Percentiles rank a stretch among this genome's conserved stretches.
These are phyloP conservation scores for Triangularia setosa DNA, from an alignment of 2,329 filamentous ascomycete genomes.

Conservation along the genomic window DNA sequence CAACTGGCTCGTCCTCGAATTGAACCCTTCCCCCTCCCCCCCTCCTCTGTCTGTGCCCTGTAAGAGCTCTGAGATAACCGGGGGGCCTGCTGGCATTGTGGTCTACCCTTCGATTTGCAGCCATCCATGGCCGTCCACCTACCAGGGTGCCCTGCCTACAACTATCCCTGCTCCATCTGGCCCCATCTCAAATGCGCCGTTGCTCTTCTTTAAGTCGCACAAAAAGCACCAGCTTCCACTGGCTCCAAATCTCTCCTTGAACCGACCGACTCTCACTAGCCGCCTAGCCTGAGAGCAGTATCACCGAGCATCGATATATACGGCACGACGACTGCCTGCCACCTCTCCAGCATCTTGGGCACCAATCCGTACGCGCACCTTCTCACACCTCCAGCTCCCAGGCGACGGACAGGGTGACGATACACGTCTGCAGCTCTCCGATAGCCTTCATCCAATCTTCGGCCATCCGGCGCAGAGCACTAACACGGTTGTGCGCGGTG, in stretches of 20 bases:
- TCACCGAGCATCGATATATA: slow-evolving; percentile 8
- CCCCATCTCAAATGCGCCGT: slow-evolving; percentile 42
- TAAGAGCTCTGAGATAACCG: slow-evolving; percentile 20
- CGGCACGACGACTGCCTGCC: background rate
- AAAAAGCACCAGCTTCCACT: slow-evolving; percentile 45
- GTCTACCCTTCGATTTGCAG: slow-evolving; percentile 29
- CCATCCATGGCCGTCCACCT: slow-evolving; percentile 25
- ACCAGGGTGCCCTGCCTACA: slow-evolving; percentile 28
- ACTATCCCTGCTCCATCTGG: slow-evolving; percentile 36
- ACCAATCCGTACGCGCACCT: slow-evolving; percentile 12
- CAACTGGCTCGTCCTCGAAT: background rate
- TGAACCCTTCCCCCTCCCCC: slow-evolving; percentile 9
- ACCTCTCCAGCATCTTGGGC: background rate
- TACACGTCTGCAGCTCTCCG: slow-evolving; percentile 43
- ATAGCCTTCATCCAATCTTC: slow-evolving; percentile 27
- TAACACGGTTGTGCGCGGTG: slow-evolving; percentile 32
- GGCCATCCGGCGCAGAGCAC: slow-evolving; percentile 30
- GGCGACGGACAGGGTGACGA: slow-evolving; percentile 22
- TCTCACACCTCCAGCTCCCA: slow-evolving; percentile 14
- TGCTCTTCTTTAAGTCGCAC: slow-evolving; percentile 44
- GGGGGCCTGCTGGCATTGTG: slow-evolving; percentile 28
- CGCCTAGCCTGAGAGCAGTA: slow-evolving; percentile 12
- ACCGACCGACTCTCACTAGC: slow-evolving; percentile 23
- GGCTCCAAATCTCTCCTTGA: slow-evolving; percentile 33
- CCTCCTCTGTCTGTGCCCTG: slow-evolving; percentile 24